Evolutionary conservation across 371 early-diverging fungal species (phyloP), one percentile per base, ranked within the genome.

Genomic region (Rhizopus microsporus): DNA sequence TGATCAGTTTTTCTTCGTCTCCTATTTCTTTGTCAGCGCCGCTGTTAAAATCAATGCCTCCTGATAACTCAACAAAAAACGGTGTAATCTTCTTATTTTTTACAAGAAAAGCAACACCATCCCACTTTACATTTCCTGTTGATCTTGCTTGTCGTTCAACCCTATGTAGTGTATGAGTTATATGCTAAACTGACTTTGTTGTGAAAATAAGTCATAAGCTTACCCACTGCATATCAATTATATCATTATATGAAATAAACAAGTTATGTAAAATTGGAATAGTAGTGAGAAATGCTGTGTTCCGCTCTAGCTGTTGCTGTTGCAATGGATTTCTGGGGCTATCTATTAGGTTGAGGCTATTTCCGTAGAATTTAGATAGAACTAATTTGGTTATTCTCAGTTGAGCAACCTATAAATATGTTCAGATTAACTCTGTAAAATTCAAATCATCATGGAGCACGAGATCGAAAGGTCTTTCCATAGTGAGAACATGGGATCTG

Each of bases 321-420:
- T n/a, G 30, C 29, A 47, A 47, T 15, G 47, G 47, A 3, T 47
- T 47, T 7, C 7, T 4, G 8, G 16, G 2, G 16, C 32, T 23
- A 47, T 47, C 47, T 29, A 15, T 47, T 30, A 47, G n/a, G n/a
- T 49, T 49, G 13, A 49, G 34, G 34, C 37, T 51, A 49, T 32
- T 31, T 15, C 7, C 32, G 23, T 33, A 49, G 32, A 23, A 49
- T 49, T 49, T 31, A 32, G 31, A 31, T 23, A 15, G 7, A 49
- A 31, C 23, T 40, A 40, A 35, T 33, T 49, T 49, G 32, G 33
- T 32, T 32, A n/a, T n/a, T 49, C 31, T 32, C 17, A 34, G 32
- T 33, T 49, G 34, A 31, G 7, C 53, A 53, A 53, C 53, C 29
- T 42, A 53, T 43, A 53, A 53, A 53, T 53, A 43, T 17, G 53